phyloP scores from a whole-genome alignment of 148 eudicot genomes.

The Vaccinium macrocarpon region DNA sequence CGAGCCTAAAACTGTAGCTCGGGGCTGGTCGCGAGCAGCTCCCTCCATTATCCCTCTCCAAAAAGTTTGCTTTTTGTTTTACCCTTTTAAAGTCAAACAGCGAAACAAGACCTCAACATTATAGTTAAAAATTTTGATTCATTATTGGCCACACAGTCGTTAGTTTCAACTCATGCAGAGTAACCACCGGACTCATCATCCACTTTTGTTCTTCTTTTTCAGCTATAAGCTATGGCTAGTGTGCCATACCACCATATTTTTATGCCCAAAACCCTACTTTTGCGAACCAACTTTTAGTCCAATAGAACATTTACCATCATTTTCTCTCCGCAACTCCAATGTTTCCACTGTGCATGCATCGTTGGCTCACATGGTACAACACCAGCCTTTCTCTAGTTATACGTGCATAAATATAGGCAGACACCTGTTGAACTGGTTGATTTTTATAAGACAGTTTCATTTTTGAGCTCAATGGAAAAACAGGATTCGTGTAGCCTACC shows the following conservation, averaged over 20 bases:
- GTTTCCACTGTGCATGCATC: background rate
- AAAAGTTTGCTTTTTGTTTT: background rate
- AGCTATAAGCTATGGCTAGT: background rate
- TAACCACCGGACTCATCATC: background rate
- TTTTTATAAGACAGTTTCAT: conserved; percentile 2
- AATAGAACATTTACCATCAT: background rate
- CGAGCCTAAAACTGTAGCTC: too few relatives aligned
- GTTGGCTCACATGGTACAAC: background rate
- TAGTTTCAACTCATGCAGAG: background rate
- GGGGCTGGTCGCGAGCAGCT: too few relatives aligned
- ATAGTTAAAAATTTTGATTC: background rate
- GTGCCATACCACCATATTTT: background rate
- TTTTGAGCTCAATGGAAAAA: too few relatives aligned
- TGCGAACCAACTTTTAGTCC: background rate
- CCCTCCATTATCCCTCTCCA: background rate
- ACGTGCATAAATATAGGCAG: background rate
- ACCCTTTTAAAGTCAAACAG: background rate
- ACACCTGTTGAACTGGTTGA: background rate
- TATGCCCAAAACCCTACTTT: background rate
- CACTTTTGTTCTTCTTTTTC: background rate
- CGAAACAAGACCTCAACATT: background rate
- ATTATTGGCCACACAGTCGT: background rate
- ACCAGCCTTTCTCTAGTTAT: background rate
- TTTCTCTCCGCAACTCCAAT: background rate
- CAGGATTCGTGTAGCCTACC: too few relatives aligned